Evolutionary conservation across 1,139 yeast species (phyloP), one percentile per base, ranked within the genome.

Genomic region (Blastobotrys aristatus): DNA sequence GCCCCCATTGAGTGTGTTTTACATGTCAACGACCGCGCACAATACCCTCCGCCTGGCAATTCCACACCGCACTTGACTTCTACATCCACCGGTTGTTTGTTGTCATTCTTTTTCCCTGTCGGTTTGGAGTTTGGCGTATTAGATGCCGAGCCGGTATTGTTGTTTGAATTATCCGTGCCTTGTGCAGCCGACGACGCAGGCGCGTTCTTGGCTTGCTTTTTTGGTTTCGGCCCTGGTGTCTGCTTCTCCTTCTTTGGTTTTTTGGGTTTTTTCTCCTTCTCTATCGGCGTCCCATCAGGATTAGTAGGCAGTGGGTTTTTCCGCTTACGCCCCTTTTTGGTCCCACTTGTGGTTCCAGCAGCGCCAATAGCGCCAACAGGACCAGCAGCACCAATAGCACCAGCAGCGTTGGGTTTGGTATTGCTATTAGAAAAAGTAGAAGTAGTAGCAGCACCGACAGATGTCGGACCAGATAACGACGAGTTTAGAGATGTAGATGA

Each of bases 1-100:
- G 96, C 96, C 22, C 97, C 96, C 96, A 92, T 90, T 0, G 97
- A 87, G 67, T 92, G 98, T 1, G 97, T 88, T 63, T 92, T 92
- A 73, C 98, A 92, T 0, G 98, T 92, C 54, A 92, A 72, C 0
- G 96, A 87, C 46, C 98, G 76, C 4, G 97, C 97, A 73, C 98
- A 92, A 59, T 80, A 82, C 0, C 95, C 96, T 13, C 97, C 97
- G 54, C 84, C 84, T 0, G 96, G 90, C 50, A 92, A 70, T 3
- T 89, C 86, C 6, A 92, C 98, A 64, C 98, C 98, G 73, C 98
- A 92, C 66, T 92, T 97, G 54, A 79, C 82, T 64, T 92, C 97
- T 35, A 92, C 95, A 66, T 92, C 96, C 38, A 90, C 95, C 0
- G 94, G 89, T 1, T 89, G 94, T 58, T 18, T 18, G 14, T 33